Conservation (phyloP, 495 filamentous ascomycete genomes). For the Talaromyces nanjingensis region DNA sequence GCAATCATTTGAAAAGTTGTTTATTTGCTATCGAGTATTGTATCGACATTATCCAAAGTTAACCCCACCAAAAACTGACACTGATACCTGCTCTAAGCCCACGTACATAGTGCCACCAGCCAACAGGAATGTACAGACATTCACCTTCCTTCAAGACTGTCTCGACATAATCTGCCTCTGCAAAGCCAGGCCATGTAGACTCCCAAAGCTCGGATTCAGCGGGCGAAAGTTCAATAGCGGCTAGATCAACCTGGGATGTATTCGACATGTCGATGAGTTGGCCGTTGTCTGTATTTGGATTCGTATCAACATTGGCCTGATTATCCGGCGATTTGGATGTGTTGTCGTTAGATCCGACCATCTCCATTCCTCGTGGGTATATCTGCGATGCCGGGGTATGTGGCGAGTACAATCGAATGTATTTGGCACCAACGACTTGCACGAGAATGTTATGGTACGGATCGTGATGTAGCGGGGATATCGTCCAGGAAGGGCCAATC, state of each 20-base stretch:
- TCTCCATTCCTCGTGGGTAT: slow-evolving; percentile 60
- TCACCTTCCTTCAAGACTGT: slow-evolving; percentile 75
- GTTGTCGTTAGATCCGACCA: slow-evolving; percentile 31
- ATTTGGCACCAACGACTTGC: slow-evolving; percentile 88
- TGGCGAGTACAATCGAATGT: slow-evolving; percentile 79
- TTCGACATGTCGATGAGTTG: slow-evolving; percentile 81
- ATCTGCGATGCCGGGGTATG: slow-evolving; percentile 47
- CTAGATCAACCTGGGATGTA: slow-evolving; percentile 71
- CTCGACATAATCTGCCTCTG: slow-evolving; percentile 63
- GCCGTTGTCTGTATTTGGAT: slow-evolving; percentile 9
- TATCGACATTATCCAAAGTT: background rate
- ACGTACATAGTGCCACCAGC: slow-evolving; percentile 98
- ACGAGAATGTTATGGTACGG: slow-evolving; percentile 89
- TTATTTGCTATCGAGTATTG: background rate
- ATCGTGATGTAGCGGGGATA: slow-evolving; percentile 89
- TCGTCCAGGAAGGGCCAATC: slow-evolving; percentile 83
- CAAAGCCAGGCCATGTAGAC: slow-evolving; percentile 48
- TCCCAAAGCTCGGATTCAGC: slow-evolving; percentile 45
- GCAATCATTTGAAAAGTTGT: background rate
- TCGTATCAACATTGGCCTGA: background rate
- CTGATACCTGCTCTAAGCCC: slow-evolving; percentile 83
- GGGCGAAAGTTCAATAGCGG: slow-evolving; percentile 38
- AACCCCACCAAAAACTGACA: slow-evolving; percentile 98
- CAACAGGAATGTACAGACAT: slow-evolving; percentile 82
- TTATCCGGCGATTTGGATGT: background rate